Evolutionary conservation across 2,329 filamentous ascomycete genomes (phyloP).

Genomic region (Hymenoscyphus repandus): DNA sequence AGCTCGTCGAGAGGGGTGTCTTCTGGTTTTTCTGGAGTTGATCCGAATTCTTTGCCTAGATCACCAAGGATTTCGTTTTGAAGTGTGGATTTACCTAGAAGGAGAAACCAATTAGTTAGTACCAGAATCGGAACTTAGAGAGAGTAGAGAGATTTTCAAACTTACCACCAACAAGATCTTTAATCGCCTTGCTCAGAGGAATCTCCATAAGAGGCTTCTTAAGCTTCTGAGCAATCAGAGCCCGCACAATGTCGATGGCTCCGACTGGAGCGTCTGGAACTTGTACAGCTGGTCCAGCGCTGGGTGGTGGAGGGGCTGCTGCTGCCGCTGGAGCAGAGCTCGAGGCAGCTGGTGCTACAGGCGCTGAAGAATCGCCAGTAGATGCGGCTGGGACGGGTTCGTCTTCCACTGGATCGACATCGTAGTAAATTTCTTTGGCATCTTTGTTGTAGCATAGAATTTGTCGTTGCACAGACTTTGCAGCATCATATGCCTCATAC

Average conservation of each 20-base stretch:
- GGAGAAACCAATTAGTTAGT: not conserved
- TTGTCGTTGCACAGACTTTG: constrained; percentile 91
- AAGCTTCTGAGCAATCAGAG: constrained; percentile 91
- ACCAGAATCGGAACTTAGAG: constrained; percentile 14
- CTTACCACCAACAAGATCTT: constrained; percentile 94
- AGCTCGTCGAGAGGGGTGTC: constrained; percentile 95
- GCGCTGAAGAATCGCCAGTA: constrained; percentile 28
- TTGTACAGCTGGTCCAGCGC: constrained; percentile 79
- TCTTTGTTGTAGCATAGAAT: constrained; percentile 99
- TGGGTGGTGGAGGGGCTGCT: constrained; percentile 53
- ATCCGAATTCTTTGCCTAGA: constrained; percentile 96
- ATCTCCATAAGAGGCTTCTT: constrained; percentile 91
- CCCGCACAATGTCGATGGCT: constrained; percentile 83
- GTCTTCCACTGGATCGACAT: constrained; percentile 90
- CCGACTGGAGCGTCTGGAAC: constrained; percentile 83
- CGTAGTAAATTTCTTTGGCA: constrained; percentile 98
- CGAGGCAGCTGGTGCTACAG: constrained; percentile 30
- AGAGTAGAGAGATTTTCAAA: not conserved
- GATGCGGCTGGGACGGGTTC: constrained; percentile 61
- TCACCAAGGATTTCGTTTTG: constrained; percentile 99
- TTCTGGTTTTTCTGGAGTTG: constrained; percentile 96
- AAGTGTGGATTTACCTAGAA: constrained; percentile 86
- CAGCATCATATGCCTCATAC: constrained; percentile 97
- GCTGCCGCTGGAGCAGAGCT: constrained; percentile 46
- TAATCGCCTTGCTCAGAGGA: constrained; percentile 93